These are phyloP conservation scores for Diplosphaera chodatii DNA, from an alignment of 139 green algal species.

Conservation along the genomic window DNA sequence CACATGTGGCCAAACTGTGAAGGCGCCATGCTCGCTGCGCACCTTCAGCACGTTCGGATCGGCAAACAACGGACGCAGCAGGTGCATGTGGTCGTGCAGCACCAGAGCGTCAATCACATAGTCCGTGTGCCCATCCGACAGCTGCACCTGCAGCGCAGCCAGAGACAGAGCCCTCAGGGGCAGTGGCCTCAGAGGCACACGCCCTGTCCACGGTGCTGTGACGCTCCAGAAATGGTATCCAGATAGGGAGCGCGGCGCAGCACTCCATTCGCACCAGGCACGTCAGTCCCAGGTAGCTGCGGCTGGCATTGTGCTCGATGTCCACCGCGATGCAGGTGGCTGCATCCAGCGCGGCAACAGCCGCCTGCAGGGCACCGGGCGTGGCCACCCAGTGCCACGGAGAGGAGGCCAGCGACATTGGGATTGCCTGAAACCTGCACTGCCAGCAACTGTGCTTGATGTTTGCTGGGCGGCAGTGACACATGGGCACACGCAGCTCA, in stretches of 20 bases:
- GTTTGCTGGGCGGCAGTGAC: background rate
- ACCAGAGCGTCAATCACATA: slow-evolving; percentile 66
- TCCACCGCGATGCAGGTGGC: slow-evolving; percentile 51
- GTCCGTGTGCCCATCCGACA: slow-evolving; percentile 45
- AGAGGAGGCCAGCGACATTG: background rate
- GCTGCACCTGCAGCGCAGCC: slow-evolving; percentile 55
- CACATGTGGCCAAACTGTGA: no score
- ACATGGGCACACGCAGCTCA: background rate
- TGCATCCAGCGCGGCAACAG: slow-evolving; percentile 20
- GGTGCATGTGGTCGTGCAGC: slow-evolving; percentile 49
- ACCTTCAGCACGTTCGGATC: slow-evolving; percentile 55
- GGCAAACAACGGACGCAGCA: slow-evolving; percentile 44
- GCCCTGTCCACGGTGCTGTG: no score
- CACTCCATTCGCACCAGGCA: slow-evolving; percentile 54
- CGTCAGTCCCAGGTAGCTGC: slow-evolving; percentile 57
- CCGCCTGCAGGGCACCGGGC: slow-evolving; percentile 9
- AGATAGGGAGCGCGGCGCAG: no score
- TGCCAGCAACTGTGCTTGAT: background rate
- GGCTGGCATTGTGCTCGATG: slow-evolving; percentile 48
- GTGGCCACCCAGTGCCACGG: slow-evolving; percentile 24
- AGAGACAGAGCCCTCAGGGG: no score
- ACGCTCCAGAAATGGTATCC: no score
- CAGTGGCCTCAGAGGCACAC: no score
- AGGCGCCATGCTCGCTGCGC: no score
- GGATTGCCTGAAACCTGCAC: background rate